Base-by-base conservation (phyloP, 345 rosid species). In the Microcos paniculata region DNA sequence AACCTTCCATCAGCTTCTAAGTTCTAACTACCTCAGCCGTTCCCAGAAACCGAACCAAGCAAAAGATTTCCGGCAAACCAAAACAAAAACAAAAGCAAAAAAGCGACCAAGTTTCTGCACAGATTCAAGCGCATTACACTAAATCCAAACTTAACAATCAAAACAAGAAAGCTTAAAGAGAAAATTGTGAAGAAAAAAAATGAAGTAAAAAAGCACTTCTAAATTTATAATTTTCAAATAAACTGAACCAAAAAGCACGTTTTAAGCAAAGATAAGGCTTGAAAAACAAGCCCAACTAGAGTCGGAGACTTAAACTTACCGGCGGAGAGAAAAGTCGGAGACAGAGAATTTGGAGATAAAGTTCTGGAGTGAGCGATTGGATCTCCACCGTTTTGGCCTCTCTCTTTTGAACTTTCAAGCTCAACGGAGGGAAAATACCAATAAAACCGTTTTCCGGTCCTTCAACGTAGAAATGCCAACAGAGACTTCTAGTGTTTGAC, bases 81-180 rank as follows among this genome's bases (percentile, higher is more conserved):
- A 49, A 62, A 3, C 21, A 12, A 0, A 30, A 13, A 24, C 26
- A 16, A 58, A 15, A n/a, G 6, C 7, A 18, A 33, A 11, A 8
- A 19, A 6, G 30, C 13, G 28, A 49, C 28, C 46, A 18, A 76
- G 70, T 16, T 48, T 18, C 26, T 51, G 30, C 58, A 58, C 71
- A 78, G 79, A 77, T 78, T 77, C 77, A 65, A 64, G 58, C 33
- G 66, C 81, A 78, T 75, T 75, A 62, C 73, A 26, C 33, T 23
- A 8, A 55, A 74, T 72, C 70, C 61, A 28, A 61, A 57, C 35
- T 78, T 18, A 70, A 78, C 63, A 72, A 24, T 28, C 18, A 74
- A 55, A 58, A 73, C 30, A 8, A 33, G 48, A 61, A 38, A 43
- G 31, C 1, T 4, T 13, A 46, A 31, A 68, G 4, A 21, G 8